Percentiles rank a stretch among this genome's conserved stretches.
Evolutionary conservation across 75 land plant genomes (phyloP).

Genomic region (Gnetum montanum): DNA sequence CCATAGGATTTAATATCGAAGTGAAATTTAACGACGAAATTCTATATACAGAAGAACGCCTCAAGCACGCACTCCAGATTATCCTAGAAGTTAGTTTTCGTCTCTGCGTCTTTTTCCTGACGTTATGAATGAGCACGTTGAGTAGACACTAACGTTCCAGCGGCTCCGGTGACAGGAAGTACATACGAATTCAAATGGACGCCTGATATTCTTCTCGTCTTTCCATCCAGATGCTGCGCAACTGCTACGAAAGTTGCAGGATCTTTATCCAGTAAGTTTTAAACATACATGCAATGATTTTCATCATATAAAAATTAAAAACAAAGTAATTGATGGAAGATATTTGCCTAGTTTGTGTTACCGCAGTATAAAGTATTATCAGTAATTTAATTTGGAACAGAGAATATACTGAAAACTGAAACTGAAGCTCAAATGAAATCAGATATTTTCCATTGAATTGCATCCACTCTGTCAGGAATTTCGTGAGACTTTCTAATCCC

Average conservation of each 20-base stretch:
- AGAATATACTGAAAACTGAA: neutral
- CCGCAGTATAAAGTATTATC: neutral
- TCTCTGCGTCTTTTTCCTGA: neutral
- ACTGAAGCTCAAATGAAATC: neutral
- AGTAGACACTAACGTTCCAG: neutral
- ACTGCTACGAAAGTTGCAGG: constrained; percentile 45
- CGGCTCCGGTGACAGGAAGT: constrained; percentile 54
- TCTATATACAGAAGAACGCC: constrained; percentile 32
- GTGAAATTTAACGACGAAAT: constrained; percentile 70
- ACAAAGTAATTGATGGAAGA: neutral
- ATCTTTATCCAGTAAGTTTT: constrained; percentile 53
- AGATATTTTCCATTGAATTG: neutral
- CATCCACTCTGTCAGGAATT: neutral
- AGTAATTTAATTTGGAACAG: neutral
- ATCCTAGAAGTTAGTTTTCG: constrained; percentile 46
- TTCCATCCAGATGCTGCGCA: constrained; percentile 90
- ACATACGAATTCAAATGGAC: constrained; percentile 26
- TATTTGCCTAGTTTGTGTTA: neutral
- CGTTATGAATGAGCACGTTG: too few relatives aligned
- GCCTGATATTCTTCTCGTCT: constrained; percentile 66
- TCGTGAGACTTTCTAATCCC: too few relatives aligned
- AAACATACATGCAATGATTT: neutral
- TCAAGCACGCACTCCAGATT: constrained; percentile 32
- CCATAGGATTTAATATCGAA: constrained; percentile 83
- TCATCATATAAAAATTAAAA: neutral